These are phyloP conservation scores for Atractiella rhizophila DNA, from an alignment of 768 basidiomycete species.

Conservation along the genomic window DNA sequence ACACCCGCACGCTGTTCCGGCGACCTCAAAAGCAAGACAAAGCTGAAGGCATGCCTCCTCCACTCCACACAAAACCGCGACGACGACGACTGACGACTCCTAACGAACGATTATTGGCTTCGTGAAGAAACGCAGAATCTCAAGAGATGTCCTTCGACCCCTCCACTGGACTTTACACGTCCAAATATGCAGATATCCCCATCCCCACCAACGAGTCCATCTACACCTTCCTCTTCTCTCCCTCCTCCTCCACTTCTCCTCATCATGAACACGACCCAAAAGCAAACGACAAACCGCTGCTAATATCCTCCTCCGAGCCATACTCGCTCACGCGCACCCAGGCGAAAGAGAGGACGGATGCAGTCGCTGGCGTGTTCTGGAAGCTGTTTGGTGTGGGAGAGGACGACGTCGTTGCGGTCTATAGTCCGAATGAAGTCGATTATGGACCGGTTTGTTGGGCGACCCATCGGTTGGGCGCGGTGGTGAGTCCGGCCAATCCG, in stretches of 20 bases:
- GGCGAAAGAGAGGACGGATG: slow-evolving; percentile 1
- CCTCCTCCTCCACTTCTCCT: not conserved
- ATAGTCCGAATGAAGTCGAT: slow-evolving; percentile 2
- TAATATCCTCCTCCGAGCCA: slow-evolving; percentile 1
- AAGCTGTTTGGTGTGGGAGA: not conserved
- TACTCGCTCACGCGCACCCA: not conserved
- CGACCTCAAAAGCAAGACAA: too few species aligned
- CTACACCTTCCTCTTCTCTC: slow-evolving; percentile 8
- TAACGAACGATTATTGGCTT: too few species aligned
- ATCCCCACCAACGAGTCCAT: slow-evolving; percentile 2
- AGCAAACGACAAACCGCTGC: not conserved
- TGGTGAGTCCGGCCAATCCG: too few species aligned
- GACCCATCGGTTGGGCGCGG: too few species aligned
- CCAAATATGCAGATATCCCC: not conserved
- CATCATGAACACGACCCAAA: not conserved
- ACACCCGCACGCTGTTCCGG: too few species aligned
- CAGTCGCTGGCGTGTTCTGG: slow-evolving; percentile 5
- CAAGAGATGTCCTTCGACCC: slow-evolving; percentile 5
- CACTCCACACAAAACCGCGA: too few species aligned
- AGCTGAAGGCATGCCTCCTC: too few species aligned
- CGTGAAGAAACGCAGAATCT: too few species aligned
- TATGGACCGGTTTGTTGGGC: too few species aligned
- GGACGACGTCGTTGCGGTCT: not conserved
- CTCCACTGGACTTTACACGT: slow-evolving; percentile 4
- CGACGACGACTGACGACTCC: too few species aligned